A percentile compares a stretch with the other conserved stretches of the same genome.
Conservation (phyloP, 1,139 yeast genomes). For the Pichia sp. region DNA sequence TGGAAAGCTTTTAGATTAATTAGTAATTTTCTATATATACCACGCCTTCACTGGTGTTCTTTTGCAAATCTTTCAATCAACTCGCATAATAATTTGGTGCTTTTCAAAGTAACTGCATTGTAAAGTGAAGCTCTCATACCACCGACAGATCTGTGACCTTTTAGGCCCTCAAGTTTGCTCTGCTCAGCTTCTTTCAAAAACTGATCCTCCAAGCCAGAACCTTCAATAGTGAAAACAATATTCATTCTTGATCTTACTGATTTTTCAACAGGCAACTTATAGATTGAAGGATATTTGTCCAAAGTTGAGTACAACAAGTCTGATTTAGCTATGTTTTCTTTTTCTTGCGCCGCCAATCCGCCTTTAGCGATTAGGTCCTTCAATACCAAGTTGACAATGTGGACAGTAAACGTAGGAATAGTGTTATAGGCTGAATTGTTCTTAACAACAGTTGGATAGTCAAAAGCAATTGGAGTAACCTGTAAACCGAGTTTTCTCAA, state of each 20-base stretch:
- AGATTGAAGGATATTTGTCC: slow-evolving; percentile 61
- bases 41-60: slow-evolving; percentile 27
- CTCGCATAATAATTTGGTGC: slow-evolving; percentile 56
- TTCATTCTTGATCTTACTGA: slow-evolving; percentile 81
- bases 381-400: slow-evolving; percentile 76
- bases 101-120: slow-evolving; percentile 71
- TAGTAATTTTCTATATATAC: neutral
- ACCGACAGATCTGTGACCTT: slow-evolving; percentile 96
- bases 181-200: slow-evolving; percentile 58
- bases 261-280: slow-evolving; percentile 60
- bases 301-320: slow-evolving; percentile 48
- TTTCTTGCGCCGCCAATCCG: slow-evolving; percentile 52
- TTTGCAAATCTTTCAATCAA: slow-evolving; percentile 64
- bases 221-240: slow-evolving; percentile 74
- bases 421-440: slow-evolving; percentile 95
- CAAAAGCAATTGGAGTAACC: slow-evolving; percentile 81
- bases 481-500: slow-evolving; percentile 60
- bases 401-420: slow-evolving; percentile 87
- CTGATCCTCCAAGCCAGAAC: slow-evolving; percentile 57
- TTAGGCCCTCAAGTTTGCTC: slow-evolving; percentile 62
- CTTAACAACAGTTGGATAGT: slow-evolving; percentile 77
- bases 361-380: slow-evolving; percentile 59
- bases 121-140: slow-evolving; percentile 93
- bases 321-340: slow-evolving; percentile 42
- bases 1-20: slow-evolving; percentile 13